phyloP scores from a whole-genome alignment of 495 filamentous ascomycete species.

The Hyaloscypha hepaticicola region DNA sequence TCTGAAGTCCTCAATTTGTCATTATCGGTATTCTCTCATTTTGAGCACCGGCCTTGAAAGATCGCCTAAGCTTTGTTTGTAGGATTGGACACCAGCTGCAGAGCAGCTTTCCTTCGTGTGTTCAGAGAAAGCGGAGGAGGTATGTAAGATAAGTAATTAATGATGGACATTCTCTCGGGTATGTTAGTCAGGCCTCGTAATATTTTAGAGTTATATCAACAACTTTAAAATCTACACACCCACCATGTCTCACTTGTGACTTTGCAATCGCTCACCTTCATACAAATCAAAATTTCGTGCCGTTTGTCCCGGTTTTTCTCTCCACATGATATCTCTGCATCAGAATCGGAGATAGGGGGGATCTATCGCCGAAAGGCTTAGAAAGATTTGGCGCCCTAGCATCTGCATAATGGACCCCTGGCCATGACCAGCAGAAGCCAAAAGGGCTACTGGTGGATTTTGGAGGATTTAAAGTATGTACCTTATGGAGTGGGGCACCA shows the following conservation, averaged over 20 bases:
- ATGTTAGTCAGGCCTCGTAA: not conserved
- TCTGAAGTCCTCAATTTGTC: not conserved
- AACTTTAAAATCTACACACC: not conserved
- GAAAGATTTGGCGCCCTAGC: not conserved
- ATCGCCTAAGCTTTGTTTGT: not conserved
- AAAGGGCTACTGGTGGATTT: no score
- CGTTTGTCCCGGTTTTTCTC: not conserved
- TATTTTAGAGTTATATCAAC: not conserved
- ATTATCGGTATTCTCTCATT: not conserved
- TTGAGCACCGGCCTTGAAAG: conserved; percentile 24
- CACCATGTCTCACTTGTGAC: not conserved
- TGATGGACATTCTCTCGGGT: not conserved
- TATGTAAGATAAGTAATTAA: not conserved
- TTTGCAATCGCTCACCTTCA: not conserved
- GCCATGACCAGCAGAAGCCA: not conserved
- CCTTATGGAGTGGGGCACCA: not conserved
- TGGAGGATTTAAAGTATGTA: no score
- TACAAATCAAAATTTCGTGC: not conserved
- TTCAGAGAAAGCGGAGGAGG: not conserved
- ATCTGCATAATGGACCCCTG: not conserved
- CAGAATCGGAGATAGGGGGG: not conserved
- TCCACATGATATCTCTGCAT: not conserved
- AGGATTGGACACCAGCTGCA: not conserved
- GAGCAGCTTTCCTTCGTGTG: not conserved
- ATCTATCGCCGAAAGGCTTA: not conserved